These are phyloP conservation scores for Kwoniella botswanensis DNA, from an alignment of 768 basidiomycete genomes.

Conservation along the genomic window DNA sequence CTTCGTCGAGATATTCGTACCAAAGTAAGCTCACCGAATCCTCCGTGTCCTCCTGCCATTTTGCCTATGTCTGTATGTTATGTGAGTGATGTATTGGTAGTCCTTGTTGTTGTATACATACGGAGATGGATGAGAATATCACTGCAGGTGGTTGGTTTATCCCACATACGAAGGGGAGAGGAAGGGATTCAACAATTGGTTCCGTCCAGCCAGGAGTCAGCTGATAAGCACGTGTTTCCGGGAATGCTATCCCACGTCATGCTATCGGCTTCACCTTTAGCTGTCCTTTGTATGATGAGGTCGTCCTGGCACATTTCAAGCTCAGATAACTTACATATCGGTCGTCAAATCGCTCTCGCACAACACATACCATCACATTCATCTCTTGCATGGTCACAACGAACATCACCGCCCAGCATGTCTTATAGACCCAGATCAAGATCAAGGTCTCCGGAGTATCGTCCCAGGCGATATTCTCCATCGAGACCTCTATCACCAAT, in stretches of 20 bases:
- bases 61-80: constrained; percentile 27
- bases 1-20: not conserved
- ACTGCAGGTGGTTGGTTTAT: constrained; percentile 12
- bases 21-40: constrained; percentile 41
- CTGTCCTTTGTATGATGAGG: not conserved
- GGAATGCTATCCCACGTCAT: constrained; percentile 14
- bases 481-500: constrained; percentile 38
- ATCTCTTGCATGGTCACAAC: not conserved
- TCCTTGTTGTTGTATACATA: not conserved
- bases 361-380: too few species aligned
- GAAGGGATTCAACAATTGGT: constrained; percentile 7
- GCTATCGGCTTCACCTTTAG: not conserved
- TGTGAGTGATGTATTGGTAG: not conserved
- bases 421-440: constrained; percentile 34
- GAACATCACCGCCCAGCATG: constrained; percentile 15
- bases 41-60: constrained; percentile 73
- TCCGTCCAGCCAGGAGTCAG: constrained; percentile 5
- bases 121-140: constrained; percentile 14
- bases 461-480: constrained; percentile 45
- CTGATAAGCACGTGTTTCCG: not conserved
- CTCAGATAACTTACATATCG: not conserved
- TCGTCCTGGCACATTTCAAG: not conserved
- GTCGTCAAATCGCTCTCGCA: too few species aligned
- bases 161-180: not conserved
- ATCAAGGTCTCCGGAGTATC: constrained; percentile 37